Evolutionary conservation across 2,329 filamentous ascomycete species (phyloP), one percentile per base, ranked within the genome.

Genomic region (Mollisia scopiformis): DNA sequence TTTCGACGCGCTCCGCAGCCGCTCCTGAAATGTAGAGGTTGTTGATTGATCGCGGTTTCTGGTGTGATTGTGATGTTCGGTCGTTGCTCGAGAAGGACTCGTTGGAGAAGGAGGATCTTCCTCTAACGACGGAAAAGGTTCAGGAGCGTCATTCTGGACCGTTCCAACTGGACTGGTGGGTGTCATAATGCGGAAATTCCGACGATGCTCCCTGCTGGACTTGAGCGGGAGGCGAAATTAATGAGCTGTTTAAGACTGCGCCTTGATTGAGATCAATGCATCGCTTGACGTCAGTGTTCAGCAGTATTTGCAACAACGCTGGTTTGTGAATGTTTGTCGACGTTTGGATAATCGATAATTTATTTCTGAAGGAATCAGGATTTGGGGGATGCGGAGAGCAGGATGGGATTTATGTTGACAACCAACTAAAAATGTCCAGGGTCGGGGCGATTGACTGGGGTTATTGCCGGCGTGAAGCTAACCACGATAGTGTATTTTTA

Each of bases 1-100:
- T 55, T 68, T 68, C 1, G 71, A 73, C 14, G 66, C 72, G 53
- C 66, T 68, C 37, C 72, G 70, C 21, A 74, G 41, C 25, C 71
- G 71, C 21, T 56, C 63, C 59, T 62, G 37, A 31, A 69, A 52
- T 16, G 66, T 65, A n/a, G 70, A 72, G 7, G 61, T 57, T 10
- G 58, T 55, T 25, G 61, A 61, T 49, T 50, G 46, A 10, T 51
- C 21, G 27, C 58, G 61, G 37, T 23, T 30, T 19, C 51, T 50
- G 28, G n/a, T 58, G 8, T 39, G 41, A n/a, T 63, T 54, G 39
- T 43, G 57, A 19, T 47, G 54, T 10, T 62, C 62, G 8, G 60
- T 64, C 35, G 28, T 60, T 35, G 55, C 43, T 41, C 41, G 56
- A 49, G 35, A 57, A 51, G 58, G 58, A 35, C 33, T 62, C 53